Percentiles rank a stretch among this genome's conserved stretches.
Conservation (phyloP, 1,284 basidiomycete species). For the Tilletia walkeri region DNA sequence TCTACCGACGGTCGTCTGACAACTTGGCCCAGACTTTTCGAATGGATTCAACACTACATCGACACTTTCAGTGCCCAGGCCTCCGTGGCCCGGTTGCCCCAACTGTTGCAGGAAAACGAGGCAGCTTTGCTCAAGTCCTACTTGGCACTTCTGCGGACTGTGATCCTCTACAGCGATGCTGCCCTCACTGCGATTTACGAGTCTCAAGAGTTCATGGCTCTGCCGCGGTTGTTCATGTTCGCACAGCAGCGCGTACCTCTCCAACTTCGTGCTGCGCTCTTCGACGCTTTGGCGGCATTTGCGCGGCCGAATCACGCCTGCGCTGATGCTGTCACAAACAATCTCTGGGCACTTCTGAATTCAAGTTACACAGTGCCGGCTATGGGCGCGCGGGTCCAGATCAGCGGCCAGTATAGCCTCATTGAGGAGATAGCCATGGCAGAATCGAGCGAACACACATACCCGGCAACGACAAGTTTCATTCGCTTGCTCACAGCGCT, state of each 20-base stretch:
- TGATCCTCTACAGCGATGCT: constrained; percentile 73
- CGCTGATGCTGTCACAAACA: constrained; percentile 75
- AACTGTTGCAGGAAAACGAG: constrained; percentile 65
- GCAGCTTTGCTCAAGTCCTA: constrained; percentile 76
- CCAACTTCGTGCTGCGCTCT: constrained; percentile 85
- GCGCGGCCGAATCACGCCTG: constrained; percentile 63
- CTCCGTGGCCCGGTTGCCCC: background rate
- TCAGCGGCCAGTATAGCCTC: constrained; percentile 41
- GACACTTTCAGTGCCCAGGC: constrained; percentile 35
- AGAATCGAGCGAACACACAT: constrained; percentile 73
- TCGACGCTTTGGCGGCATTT: constrained; percentile 81
- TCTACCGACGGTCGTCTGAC: constrained; percentile 33
- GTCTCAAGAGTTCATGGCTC: constrained; percentile 68
- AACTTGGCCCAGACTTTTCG: constrained; percentile 52
- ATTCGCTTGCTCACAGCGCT: constrained; percentile 77
- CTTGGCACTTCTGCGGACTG: constrained; percentile 74
- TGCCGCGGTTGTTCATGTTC: constrained; percentile 68
- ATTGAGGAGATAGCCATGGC: constrained; percentile 73
- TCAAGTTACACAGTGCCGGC: constrained; percentile 67
- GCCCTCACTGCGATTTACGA: constrained; percentile 76
- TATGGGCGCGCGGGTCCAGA: constrained; percentile 20
- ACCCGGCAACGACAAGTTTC: constrained; percentile 85
- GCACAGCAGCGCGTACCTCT: constrained; percentile 62
- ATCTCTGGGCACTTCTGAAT: constrained; percentile 80
- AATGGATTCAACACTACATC: constrained; percentile 53